Percentiles rank a stretch among this genome's conserved stretches.
These are phyloP conservation scores for Aspergillus chevalieri DNA, from an alignment of 2,329 filamentous ascomycete genomes.

Conservation along the genomic window DNA sequence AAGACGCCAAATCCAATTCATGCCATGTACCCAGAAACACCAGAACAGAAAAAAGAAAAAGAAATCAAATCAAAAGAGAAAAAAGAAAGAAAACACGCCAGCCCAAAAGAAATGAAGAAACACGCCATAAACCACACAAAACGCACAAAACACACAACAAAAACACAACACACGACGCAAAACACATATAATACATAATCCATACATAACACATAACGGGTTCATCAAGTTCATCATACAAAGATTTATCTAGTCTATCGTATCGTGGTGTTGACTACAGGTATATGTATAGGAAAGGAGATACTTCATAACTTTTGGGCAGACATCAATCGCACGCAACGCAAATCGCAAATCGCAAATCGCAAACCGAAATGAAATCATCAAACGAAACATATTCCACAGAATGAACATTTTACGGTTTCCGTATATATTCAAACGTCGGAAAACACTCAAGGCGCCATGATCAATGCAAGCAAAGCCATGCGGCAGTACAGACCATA, in stretches of 20 bases:
- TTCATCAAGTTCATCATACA: conserved; percentile 28
- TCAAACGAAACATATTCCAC: no score
- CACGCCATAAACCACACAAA: conserved; percentile 15
- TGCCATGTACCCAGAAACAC: conserved; percentile 2
- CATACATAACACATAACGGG: conserved; percentile 26
- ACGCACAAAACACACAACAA: conserved; percentile 19
- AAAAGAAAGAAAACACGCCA: conserved; percentile 7
- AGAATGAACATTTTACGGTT: no score
- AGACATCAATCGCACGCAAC: conserved; percentile 11
- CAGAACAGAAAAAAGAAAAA: conserved; percentile 6
- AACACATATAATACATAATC: conserved; percentile 17
- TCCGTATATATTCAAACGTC: background rate
- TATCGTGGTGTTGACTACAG: conserved; percentile 25
- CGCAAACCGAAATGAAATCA: conserved; percentile 6
- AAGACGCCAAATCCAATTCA: conserved; percentile 2
- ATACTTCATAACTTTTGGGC: conserved; percentile 24
- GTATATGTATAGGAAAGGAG: conserved; percentile 24
- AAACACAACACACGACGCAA: conserved; percentile 20
- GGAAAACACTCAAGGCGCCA: conserved; percentile 51
- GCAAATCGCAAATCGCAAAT: conserved; percentile 12
- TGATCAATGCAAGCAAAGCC: conserved; percentile 89
- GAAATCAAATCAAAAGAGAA: background rate
- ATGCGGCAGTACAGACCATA: conserved; percentile 98
- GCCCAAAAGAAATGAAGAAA: conserved; percentile 10
- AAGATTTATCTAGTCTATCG: conserved; percentile 34